Evolutionary conservation across 83 land plant species (phyloP).

Genomic region (Thuja plicata): DNA sequence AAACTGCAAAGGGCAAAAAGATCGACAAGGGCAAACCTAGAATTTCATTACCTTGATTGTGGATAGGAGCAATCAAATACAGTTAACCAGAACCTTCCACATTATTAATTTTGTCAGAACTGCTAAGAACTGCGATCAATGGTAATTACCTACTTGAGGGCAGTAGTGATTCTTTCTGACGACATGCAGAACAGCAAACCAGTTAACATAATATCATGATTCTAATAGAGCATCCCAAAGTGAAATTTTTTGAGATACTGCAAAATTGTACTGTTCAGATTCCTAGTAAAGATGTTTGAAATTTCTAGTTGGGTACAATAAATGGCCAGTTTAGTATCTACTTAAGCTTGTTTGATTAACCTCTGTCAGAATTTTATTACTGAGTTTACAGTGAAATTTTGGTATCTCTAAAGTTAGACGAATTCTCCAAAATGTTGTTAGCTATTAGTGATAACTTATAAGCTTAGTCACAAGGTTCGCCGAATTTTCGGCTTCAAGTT

Average conservation of each 20-base stretch:
- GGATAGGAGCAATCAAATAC: background rate
- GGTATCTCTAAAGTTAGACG: background rate
- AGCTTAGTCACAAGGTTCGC: too few species aligned
- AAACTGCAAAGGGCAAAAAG: background rate
- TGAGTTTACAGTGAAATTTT: background rate
- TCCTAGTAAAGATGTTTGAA: background rate
- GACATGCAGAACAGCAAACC: background rate
- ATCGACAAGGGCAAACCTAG: background rate
- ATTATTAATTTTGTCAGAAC: background rate
- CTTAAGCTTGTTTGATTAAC: background rate
- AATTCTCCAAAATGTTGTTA: background rate
- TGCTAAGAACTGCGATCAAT: background rate
- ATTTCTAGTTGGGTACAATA: background rate
- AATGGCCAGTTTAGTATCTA: background rate
- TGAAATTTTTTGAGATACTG: background rate
- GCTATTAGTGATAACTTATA: background rate
- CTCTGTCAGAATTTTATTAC: background rate
- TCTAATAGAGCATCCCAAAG: background rate
- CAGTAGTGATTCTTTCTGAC: background rate
- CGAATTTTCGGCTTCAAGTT: too few species aligned
- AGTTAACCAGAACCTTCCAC: background rate
- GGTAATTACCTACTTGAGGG: background rate
- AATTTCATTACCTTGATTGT: background rate
- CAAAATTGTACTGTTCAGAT: background rate
- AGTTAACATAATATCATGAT: background rate